Base-by-base conservation (phyloP, 1,139 yeast genomes). In the Protomyces inouyei region DNA sequence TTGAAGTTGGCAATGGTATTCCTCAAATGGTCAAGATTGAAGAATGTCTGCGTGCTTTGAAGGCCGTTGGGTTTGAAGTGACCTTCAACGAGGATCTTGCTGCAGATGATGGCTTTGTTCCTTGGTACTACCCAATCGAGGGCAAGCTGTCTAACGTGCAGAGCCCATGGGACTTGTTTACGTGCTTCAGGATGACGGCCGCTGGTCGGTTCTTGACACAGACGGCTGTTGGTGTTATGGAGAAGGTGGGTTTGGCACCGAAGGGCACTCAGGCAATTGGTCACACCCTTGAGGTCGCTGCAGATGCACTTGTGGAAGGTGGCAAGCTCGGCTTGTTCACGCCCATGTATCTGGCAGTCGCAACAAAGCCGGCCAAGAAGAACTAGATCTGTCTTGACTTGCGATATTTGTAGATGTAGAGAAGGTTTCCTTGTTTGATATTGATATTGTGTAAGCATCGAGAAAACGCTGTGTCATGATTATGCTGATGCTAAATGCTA, bases 1-100 rank as follows among this genome's bases (percentile, higher is more conserved):
- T 93, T 73, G 98, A 93, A 79, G 83, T 93, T 69, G 98, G 98
- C 74, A 97, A 93, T 76, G 98, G 98, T 79, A 93, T 93, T 73
- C 98, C 98, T 75, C 92, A 93, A 80, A 93, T 93, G 98, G 91
- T 83, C 83, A 78, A 80, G 72, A 84, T 85, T 71, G 83, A 85
- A 69, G 97, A 90, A 72, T 98, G 98, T 55, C 87, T 85, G 75
- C 79, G 87, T 68, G 98, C 98, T 23, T 82, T 95, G 73, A 81
- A 84, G 76, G 82, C 82, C 64, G 97, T 90, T 70, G 99, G 99
- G 16, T 93, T 93, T 76, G 87, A 88, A 71, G 79, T 93, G 71
- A 82, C 83, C 72, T 83, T 82, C 75, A 83, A 85, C 77, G 80
- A 81, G 72, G 98, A 93, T 76, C 81, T 93, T 76, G 97, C 98